These are phyloP conservation scores for Phytophthora pistaciae DNA, from an alignment of 352 stramenopile species.

Conservation along the genomic window DNA sequence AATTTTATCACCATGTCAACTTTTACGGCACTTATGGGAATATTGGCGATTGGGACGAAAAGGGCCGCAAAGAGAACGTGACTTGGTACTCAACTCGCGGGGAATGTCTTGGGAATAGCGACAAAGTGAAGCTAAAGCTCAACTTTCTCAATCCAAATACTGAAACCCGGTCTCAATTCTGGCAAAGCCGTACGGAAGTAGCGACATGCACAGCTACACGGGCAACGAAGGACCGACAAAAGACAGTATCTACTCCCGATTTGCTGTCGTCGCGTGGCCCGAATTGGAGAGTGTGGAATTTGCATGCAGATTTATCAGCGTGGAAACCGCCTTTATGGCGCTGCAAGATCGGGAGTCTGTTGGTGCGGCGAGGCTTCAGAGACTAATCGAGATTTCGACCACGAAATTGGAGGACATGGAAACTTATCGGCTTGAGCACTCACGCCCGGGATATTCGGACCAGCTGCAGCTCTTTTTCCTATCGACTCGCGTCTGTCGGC, in stretches of 20 bases:
- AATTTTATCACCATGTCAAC: slow-evolving; percentile 18
- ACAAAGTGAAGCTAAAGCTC: slow-evolving; percentile 2
- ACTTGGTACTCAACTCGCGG: slow-evolving; percentile 13
- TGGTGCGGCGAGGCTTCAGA: slow-evolving; percentile 1
- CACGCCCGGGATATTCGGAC: background rate
- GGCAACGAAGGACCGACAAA: slow-evolving; percentile 33
- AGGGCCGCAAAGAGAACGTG: slow-evolving; percentile 6
- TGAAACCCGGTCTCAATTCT: slow-evolving; percentile 24
- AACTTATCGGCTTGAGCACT: background rate
- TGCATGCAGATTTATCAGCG: slow-evolving; percentile 14
- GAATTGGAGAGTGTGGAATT: background rate
- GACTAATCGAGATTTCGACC: slow-evolving; percentile 6
- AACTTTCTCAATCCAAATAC: slow-evolving; percentile 36
- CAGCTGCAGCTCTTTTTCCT: background rate
- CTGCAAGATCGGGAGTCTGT: background rate
- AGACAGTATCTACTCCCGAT: slow-evolving; percentile 27
- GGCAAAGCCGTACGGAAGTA: slow-evolving; percentile 23
- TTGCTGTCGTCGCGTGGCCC: slow-evolving; percentile 26
- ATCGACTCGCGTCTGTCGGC: background rate
- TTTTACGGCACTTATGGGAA: slow-evolving; percentile 14
- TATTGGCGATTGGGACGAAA: background rate
- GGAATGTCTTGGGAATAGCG: background rate
- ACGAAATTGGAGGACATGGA: slow-evolving; percentile 3
- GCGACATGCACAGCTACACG: slow-evolving; percentile 20
- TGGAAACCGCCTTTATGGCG: slow-evolving; percentile 1